Evolutionary conservation across 495 filamentous ascomycete genomes (phyloP), one percentile per base, ranked within the genome.

Genomic region (Xylaria curta): DNA sequence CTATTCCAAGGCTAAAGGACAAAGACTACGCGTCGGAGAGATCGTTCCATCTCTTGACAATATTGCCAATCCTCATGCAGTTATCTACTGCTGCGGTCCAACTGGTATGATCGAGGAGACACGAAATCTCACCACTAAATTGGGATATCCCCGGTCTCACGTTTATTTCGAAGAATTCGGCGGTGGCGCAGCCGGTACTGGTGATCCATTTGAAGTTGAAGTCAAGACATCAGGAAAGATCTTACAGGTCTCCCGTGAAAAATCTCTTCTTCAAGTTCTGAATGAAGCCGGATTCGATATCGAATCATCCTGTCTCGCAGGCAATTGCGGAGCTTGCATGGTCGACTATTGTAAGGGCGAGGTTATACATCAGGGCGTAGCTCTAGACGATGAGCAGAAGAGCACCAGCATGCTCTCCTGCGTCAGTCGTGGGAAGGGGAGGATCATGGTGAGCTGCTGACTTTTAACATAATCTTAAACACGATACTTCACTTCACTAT

Each of bases 261-360:
- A 85, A 70, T 82, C 80, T 12, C 73, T 86, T 44, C 64, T 86
- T 51, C 77, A 84, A 33, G 74, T 79, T 8, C 70, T 86, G 58
- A 81, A 81, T 42, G 83, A 80, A 10, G 81, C 78, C 5, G 84
- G 84, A 0, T 78, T 85, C 62, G 81, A 81, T 15, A 74, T 85
- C 26, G 82, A 82, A 44, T 80, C 76, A 1, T 82, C 81, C 17
- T 86, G 84, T 65, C 82, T 85, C 49, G 78, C 76, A n/a, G 84
- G 84, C 0, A 86, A 85, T 71, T 86, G 84, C 68, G 84, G 84
- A 26, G 81, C 81, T 15, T 86, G 83, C 73, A 77, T 76, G 67
- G 81, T 86, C 2, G 75, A 79, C 13, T 72, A 84, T 13, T 83
- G 84, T 60, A 71, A 74, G 9, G 84, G 84, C 21, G 68, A 80